Percentiles rank a stretch among this genome's conserved stretches.
Conservation (phyloP, 2,329 filamentous ascomycete species). For the Pyrenochaeta sp. region DNA sequence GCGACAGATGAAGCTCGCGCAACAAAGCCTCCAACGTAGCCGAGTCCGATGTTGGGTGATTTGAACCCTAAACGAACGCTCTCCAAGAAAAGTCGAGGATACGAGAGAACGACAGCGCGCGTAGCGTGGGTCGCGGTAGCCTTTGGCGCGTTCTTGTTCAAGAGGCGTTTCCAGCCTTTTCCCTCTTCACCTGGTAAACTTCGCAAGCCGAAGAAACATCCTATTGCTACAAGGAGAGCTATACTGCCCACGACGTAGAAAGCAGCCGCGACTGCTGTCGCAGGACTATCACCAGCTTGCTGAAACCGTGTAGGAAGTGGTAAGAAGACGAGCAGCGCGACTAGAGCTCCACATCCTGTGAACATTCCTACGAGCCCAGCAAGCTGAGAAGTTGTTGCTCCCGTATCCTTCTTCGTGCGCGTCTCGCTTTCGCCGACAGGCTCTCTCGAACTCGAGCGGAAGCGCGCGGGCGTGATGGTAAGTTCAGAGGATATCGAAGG, state of each 20-base stretch:
- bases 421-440: constrained; percentile 16
- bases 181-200: constrained; percentile 74
- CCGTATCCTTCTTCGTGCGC: constrained; percentile 28
- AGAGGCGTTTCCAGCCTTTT: constrained; percentile 70
- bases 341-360: constrained; percentile 88
- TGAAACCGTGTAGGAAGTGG: constrained; percentile 86
- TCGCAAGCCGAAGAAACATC: constrained; percentile 81
- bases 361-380: constrained; percentile 92
- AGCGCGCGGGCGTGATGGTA: constrained; percentile 73
- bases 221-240: constrained; percentile 74
- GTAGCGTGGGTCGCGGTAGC: constrained; percentile 17
- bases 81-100: constrained; percentile 52
- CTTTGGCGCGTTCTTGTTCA: constrained; percentile 37
- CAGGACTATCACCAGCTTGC: constrained; percentile 74
- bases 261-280: constrained; percentile 78
- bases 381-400: constrained; percentile 66
- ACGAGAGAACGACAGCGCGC: constrained; percentile 69
- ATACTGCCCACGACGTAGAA: constrained; percentile 86
- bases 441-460: constrained; percentile 45
- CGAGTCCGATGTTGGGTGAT: constrained; percentile 81
- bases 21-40: constrained; percentile 93
- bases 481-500: constrained; percentile 76
- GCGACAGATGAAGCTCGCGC: constrained; percentile 93
- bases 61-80: constrained; percentile 70
- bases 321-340: constrained; percentile 83